phyloP scores from a whole-genome alignment of 2,329 filamentous ascomycete genomes.

The Thelonectria olida region DNA sequence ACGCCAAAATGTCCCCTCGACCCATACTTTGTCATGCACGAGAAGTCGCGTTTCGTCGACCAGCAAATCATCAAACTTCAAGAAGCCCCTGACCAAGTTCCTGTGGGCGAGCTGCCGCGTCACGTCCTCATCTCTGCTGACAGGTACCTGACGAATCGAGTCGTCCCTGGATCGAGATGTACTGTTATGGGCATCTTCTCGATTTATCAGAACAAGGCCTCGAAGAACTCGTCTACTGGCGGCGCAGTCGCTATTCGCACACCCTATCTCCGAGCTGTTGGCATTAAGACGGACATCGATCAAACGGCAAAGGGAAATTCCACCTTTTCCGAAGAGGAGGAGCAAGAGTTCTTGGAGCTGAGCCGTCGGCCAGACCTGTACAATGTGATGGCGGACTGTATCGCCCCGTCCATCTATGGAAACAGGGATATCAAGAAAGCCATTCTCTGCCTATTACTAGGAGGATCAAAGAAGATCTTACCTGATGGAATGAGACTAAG shows the following conservation, averaged over 20 bases:
- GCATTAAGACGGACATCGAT: constrained; percentile 90
- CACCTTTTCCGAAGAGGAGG: constrained; percentile 91
- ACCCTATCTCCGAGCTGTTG: constrained; percentile 91
- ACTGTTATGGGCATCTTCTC: constrained; percentile 98
- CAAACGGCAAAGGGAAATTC: constrained; percentile 86
- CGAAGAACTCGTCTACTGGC: constrained; percentile 76
- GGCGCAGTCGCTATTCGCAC: constrained; percentile 94
- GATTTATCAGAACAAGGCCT: constrained; percentile 93
- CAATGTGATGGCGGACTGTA: constrained; percentile 86
- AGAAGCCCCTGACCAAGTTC: constrained; percentile 96
- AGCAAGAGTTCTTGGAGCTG: constrained; percentile 94
- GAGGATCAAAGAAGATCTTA: constrained; percentile 96
- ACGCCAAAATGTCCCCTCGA: constrained; percentile 86
- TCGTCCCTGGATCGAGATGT: constrained; percentile 93
- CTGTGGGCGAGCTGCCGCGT: constrained; percentile 92
- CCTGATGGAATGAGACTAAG: constrained; percentile 97
- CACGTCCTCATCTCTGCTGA: constrained; percentile 98
- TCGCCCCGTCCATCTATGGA: constrained; percentile 97
- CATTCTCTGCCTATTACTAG: constrained; percentile 91
- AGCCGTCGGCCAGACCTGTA: constrained; percentile 94
- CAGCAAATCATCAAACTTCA: constrained; percentile 98
- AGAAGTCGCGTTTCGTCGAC: constrained; percentile 93
- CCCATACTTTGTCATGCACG: constrained; percentile 94
- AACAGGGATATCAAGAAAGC: constrained; percentile 97
- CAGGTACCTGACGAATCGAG: constrained; percentile 91